phyloP scores from a whole-genome alignment of 1,284 basidiomycete genomes.

The Austroboletus novae-zelandiae region DNA sequence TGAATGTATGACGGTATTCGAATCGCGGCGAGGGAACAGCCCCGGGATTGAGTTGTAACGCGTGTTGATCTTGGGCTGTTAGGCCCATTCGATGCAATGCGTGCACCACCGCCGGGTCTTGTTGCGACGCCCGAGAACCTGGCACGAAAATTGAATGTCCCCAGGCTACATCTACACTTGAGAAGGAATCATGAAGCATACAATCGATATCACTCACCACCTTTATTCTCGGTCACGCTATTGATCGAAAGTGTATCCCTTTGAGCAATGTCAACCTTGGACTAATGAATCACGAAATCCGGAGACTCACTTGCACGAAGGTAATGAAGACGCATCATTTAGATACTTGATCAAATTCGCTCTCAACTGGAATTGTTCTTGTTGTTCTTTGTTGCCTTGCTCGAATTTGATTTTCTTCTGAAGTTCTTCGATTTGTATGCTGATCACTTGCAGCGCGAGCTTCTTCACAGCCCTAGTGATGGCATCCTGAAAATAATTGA shows the following conservation, averaged over 20 bases:
- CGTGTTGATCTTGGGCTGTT: constrained; percentile 41
- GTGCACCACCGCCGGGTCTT: constrained; percentile 32
- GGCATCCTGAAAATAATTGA: neutral
- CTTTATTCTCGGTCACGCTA: neutral
- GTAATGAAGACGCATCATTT: constrained; percentile 16
- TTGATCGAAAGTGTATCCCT: constrained; percentile 21
- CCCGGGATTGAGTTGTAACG: constrained; percentile 36
- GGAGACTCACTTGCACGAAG: constrained; percentile 3
- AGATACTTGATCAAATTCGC: constrained; percentile 25
- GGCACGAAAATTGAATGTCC: no score
- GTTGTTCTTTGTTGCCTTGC: constrained; percentile 6
- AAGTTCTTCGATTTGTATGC: neutral
- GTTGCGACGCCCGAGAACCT: constrained; percentile 13
- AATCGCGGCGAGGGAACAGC: constrained; percentile 39
- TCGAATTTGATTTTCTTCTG: neutral
- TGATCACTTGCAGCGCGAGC: neutral
- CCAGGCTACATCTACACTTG: neutral
- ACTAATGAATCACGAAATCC: neutral
- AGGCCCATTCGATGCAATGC: constrained; percentile 39
- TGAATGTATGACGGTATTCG: constrained; percentile 31
- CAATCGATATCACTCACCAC: neutral
- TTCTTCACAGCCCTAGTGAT: neutral
- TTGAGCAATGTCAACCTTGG: neutral
- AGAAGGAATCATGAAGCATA: neutral
- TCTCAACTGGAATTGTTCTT: constrained; percentile 16